Base-by-base conservation (phyloP, 164 flowering plant genomes). In the Chloranthus sessilifolius region DNA sequence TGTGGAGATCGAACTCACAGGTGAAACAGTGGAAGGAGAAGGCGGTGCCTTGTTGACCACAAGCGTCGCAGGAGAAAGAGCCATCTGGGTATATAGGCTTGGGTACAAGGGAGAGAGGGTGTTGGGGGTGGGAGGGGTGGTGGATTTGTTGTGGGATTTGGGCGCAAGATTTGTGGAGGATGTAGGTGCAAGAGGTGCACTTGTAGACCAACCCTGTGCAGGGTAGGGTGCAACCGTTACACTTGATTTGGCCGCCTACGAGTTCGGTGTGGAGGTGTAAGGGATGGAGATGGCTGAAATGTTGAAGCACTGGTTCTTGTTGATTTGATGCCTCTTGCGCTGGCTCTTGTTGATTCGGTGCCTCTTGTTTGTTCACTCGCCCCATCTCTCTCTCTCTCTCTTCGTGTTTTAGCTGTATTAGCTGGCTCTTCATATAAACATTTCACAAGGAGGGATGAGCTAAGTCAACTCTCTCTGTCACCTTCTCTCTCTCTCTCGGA, bases 11-110 rank as follows among this genome's bases (percentile, higher is more conserved):
- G 24, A 50, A 28, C 34, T 37, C 34, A 25, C 74, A 69, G 5
- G 27, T 23, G 11, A 40, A 22, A 23, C 75, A 74, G 7, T 67
- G 57, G 53, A 70, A 74, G 20, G 62, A 64, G 54, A 71, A 71
- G 28, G 67, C 74, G 16, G 35, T 48, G 2, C 75, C 68, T 3
- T 48, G 45, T 7, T 36, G 47, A 1, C 65, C 55, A 37, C 79
- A 74, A 0, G 71, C 73, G 37, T 68, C 70, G 35, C 79, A 71
- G 17, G 20, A 15, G 44, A 61, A 70, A 22, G 47, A 5, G 39
- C 75, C 70, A 0, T 50, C 58, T 1, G 64, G 64, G 59, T 67
- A 67, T 1, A 27, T 25, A 7, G 76, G 69, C 10, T 10, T 41
- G 7, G 71, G 58, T 12, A 53, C 49, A 37, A 71, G 64, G 7